phyloP scores from a whole-genome alignment of 495 filamentous ascomycete species.

The Amphirosellinia nigrospora region DNA sequence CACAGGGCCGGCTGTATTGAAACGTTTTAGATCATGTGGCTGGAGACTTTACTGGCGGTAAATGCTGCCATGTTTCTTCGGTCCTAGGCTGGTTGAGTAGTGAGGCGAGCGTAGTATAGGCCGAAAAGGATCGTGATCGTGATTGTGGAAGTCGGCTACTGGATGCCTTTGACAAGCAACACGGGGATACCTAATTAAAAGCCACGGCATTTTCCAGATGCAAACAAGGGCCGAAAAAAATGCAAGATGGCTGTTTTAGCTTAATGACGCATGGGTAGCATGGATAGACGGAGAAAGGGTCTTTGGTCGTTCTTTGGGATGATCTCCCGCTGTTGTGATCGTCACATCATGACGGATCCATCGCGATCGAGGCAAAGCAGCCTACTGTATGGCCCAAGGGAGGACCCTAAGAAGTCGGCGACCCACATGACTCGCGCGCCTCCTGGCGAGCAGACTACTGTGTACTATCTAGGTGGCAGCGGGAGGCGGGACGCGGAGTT shows the following conservation, averaged over 20 bases:
- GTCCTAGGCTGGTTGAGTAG: not conserved
- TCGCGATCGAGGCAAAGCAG: constrained; percentile 31
- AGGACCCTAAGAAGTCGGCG: not conserved
- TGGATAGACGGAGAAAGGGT: constrained; percentile 1
- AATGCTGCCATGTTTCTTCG: not conserved
- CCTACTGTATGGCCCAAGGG: not conserved
- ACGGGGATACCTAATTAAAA: not conserved
- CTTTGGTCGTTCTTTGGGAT: constrained; percentile 15
- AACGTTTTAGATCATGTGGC: not conserved
- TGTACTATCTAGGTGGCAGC: not conserved
- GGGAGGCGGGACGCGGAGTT: constrained; percentile 20
- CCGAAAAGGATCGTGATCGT: constrained; percentile 11
- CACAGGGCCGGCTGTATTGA: not conserved
- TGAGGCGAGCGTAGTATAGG: not conserved
- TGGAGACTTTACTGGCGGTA: not conserved
- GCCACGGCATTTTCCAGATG: not conserved
- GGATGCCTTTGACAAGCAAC: not conserved
- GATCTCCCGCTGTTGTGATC: constrained; percentile 33
- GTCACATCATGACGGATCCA: constrained; percentile 22
- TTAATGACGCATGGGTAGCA: constrained; percentile 14
- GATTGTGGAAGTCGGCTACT: constrained; percentile 3
- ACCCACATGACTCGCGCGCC: constrained; percentile 2
- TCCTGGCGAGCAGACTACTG: constrained; percentile 4
- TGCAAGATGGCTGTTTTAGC: not conserved
- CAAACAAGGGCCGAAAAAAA: not conserved